Base-by-base conservation (phyloP, 352 stramenopile species). In the Blastocystis sp. region DNA sequence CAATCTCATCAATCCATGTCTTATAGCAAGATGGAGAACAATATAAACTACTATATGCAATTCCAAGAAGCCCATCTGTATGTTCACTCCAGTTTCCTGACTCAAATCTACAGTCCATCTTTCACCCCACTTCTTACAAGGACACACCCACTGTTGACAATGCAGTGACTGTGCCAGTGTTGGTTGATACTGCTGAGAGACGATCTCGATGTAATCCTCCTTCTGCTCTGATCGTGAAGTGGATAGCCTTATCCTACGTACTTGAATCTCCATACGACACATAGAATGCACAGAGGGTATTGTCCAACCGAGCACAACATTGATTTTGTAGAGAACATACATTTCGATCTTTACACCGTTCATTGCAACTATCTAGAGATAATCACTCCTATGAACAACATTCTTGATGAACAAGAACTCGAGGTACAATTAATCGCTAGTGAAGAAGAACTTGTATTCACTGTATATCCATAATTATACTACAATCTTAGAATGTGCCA, bases 261-360 rank as follows among this genome's bases (percentile, higher is more conserved):
- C 66, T 78, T 6, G 39, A 42, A 35, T 78, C 66, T 27, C 66
- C 66, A 54, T 78, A 78, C 0, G 32, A 24, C 24, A 78, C n/a
- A 35, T 78, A 78, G 1, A 78, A 78, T n/a, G 66, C 66, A 35
- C 66, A 78, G 14, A 78, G 66, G 27, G 66, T 58, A 54, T 7
- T 52, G 21, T 78, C 19, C 0, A 12, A 1, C 14, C 66, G 66
- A 11, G 66, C n/a, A 57, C 66, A 78, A 21, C 66, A 78, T 35
- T 78, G 54, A 19, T 24, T 51, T 46, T n/a, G n/a, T 12, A 7
- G 14, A 29, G 43, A 27, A 78, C 66, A 78, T 21, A 57, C 66
- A 27, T 7, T 27, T n/a, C 21, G 19, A 42, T 78, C 66, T 29
- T 35, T 27, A 19, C 66, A 78, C 9, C 21, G 6, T 24, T 3